These are phyloP conservation scores for Rhodotorula kratochvilovae DNA, from an alignment of 768 basidiomycete genomes.

Conservation along the genomic window DNA sequence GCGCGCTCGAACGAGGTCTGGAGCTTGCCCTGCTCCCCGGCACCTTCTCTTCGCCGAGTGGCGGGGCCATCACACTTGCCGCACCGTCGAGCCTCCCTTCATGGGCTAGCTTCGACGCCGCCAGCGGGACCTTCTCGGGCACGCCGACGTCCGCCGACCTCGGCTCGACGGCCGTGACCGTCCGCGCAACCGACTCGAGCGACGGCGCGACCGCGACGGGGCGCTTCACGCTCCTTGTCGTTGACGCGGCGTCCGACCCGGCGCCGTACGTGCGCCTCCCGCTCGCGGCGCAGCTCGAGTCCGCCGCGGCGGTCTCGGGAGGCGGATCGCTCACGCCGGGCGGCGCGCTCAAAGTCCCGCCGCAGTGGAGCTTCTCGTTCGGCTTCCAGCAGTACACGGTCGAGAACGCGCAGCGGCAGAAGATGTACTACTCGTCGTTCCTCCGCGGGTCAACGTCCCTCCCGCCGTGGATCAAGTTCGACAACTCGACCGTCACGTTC, in stretches of 20 bases:
- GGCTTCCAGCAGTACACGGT: conserved; percentile 70
- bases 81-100: conserved; percentile 55
- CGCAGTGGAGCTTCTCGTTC: conserved; percentile 82
- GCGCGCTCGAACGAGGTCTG: conserved; percentile 65
- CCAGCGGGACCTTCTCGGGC: conserved; percentile 62
- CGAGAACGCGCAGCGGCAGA: conserved; percentile 48
- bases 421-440: conserved; percentile 62
- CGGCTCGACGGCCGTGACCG: conserved; percentile 59
- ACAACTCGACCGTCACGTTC: conserved; percentile 64
- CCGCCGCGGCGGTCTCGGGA: conserved; percentile 30
- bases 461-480: conserved; percentile 71
- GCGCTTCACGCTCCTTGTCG: conserved; percentile 48
- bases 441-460: conserved; percentile 64
- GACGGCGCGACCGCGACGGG: conserved; percentile 46
- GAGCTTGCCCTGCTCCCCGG: conserved; percentile 60
- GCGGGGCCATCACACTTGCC: conserved; percentile 45
- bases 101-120: conserved; percentile 73
- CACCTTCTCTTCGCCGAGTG: conserved; percentile 56
- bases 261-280: conserved; percentile 46
- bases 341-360: conserved; percentile 64
- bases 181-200: conserved; percentile 59
- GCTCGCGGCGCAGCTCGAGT: conserved; percentile 49
- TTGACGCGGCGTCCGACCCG: conserved; percentile 61
- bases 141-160: conserved; percentile 62
- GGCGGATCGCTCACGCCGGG: conserved; percentile 42